Conservation (phyloP, 768 basidiomycete genomes). For the Mycena polygramma region DNA sequence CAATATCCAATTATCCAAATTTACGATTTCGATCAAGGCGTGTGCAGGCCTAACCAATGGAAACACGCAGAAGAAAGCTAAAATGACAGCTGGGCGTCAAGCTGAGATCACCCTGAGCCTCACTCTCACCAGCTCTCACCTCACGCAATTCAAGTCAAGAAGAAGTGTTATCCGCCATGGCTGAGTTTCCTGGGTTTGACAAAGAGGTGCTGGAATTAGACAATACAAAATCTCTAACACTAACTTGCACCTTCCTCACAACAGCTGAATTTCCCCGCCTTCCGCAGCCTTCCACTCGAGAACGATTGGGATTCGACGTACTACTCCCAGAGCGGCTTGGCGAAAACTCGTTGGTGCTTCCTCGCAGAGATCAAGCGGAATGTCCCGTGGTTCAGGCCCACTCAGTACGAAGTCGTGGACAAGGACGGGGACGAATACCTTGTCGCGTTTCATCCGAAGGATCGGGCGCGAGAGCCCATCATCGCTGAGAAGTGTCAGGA, state of each 20-base stretch:
- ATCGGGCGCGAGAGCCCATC: slow-evolving; percentile 24
- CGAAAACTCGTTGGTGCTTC: slow-evolving; percentile 48
- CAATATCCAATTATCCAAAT: no score
- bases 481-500: slow-evolving; percentile 24
- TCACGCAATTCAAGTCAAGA: no score
- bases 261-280: slow-evolving; percentile 44
- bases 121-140: no score
- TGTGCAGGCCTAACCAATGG: no score
- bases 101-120: no score
- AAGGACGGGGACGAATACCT: slow-evolving; percentile 38
- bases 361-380: slow-evolving; percentile 45
- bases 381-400: slow-evolving; percentile 39
- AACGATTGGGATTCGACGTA: slow-evolving; percentile 34
- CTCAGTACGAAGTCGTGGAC: slow-evolving; percentile 44
- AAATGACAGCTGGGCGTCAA: no score
- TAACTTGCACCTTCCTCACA: background rate
- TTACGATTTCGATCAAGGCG: no score
- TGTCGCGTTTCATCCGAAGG: slow-evolving; percentile 43
- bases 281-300: slow-evolving; percentile 42
- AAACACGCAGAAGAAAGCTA: no score
- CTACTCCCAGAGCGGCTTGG: slow-evolving; percentile 22
- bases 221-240: background rate
- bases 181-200: background rate
- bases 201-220: background rate
- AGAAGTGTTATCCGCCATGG: background rate